These are phyloP conservation scores for Kwoniella dejecticola DNA, from an alignment of 768 basidiomycete species.

Conservation along the genomic window DNA sequence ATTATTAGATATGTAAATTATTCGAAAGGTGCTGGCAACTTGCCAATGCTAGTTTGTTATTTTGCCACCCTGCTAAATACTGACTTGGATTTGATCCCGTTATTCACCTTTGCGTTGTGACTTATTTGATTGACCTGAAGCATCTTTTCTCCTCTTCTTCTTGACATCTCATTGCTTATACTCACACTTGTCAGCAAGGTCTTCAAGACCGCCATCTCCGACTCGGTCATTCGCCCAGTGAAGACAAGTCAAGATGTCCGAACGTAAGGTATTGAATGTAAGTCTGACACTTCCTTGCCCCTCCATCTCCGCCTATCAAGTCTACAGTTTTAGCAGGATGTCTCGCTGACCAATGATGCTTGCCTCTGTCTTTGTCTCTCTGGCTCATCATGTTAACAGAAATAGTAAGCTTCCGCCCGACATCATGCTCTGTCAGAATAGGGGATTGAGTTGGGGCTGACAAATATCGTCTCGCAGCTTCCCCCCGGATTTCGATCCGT, in stretches of 20 bases:
- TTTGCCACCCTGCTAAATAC: constrained; percentile 11
- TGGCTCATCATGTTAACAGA: constrained; percentile 13
- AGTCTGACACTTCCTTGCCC: constrained; percentile 15
- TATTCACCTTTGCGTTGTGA: background rate
- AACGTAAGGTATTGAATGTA: constrained; percentile 75
- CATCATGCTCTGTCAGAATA: background rate
- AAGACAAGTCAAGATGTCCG: constrained; percentile 50
- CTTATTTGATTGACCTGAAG: too few relatives aligned
- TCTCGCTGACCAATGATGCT: constrained; percentile 4
- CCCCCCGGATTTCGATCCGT: constrained; percentile 97
- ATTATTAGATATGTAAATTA: too few relatives aligned
- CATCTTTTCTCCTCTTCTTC: too few relatives aligned
- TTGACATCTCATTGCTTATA: background rate
- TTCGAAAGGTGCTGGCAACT: too few relatives aligned
- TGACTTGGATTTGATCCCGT: constrained; percentile 1
- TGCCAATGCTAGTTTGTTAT: too few relatives aligned
- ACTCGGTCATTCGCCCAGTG: background rate
- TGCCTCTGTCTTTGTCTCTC: constrained; percentile 6
- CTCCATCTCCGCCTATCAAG: too few relatives aligned
- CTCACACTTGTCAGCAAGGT: background rate
- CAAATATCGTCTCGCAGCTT: constrained; percentile 58
- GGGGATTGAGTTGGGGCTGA: background rate
- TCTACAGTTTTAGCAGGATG: too few relatives aligned
- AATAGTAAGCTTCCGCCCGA: constrained; percentile 23
- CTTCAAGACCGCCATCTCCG: background rate